These are phyloP conservation scores for Passiflora organensis DNA, from an alignment of 345 rosid genomes.

Conservation along the genomic window DNA sequence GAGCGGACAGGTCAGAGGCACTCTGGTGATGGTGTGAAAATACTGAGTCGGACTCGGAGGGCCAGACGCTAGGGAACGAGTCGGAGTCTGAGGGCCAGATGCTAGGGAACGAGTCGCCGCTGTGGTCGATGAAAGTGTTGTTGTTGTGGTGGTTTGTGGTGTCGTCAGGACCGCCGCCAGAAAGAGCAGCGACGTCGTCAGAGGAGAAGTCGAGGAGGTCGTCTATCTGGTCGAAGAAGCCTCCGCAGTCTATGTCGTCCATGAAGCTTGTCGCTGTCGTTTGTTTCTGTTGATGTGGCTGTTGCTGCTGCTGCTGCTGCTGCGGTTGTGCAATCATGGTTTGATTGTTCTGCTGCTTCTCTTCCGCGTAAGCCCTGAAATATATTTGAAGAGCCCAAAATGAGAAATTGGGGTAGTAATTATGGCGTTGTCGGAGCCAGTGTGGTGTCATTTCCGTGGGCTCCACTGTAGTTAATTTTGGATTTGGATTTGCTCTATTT, in stretches of 20 bases:
- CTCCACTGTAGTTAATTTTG: too few relatives aligned
- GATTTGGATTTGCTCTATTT: too few relatives aligned
- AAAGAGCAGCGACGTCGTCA: conserved; percentile 63
- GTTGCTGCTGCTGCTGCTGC: conserved; percentile 19
- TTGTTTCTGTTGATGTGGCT: conserved; percentile 8
- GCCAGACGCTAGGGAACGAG: conserved; percentile 64
- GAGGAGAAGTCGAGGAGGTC: conserved; percentile 77
- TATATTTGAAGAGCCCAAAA: too few relatives aligned
- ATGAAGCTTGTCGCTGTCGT: conserved; percentile 23
- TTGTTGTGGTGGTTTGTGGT: not conserved
- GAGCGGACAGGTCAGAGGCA: conserved; percentile 62
- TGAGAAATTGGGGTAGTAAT: too few relatives aligned
- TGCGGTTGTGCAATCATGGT: conserved; percentile 52
- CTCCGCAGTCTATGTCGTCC: conserved; percentile 87
- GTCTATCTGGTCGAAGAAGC: conserved; percentile 94
- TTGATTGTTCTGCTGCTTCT: not conserved
- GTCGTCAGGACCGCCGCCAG: conserved; percentile 21
- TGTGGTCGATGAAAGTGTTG: too few relatives aligned
- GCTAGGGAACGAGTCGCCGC: too few relatives aligned
- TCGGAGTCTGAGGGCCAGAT: conserved; percentile 5
- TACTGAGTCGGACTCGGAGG: conserved; percentile 53
- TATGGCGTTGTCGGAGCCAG: too few relatives aligned
- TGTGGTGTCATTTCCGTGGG: too few relatives aligned
- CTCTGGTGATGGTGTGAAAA: conserved; percentile 39
- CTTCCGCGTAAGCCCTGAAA: too few relatives aligned